Evolutionary conservation across 2,329 filamentous ascomycete species (phyloP), one percentile per base, ranked within the genome.

Genomic region (Curvularia eragrostidis): DNA sequence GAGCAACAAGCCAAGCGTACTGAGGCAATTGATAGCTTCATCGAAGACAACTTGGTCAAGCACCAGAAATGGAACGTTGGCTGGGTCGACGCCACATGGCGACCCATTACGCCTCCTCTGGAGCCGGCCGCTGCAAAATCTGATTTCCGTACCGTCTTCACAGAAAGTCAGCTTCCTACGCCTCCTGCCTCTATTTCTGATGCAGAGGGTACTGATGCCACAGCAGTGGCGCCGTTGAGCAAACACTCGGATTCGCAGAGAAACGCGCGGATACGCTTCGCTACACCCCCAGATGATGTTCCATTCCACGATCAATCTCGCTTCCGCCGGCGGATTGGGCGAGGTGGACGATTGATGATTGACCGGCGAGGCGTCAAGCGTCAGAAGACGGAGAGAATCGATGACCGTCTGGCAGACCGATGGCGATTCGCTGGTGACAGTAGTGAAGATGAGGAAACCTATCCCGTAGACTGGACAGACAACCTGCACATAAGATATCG

Each of bases 41-140:
- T 98, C 74, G 91, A 96, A 76, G 87, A 87, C 68, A 94, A 96
- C 78, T 88, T 96, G 53, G 85, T 89, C 69, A 94, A 95, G 78
- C 94, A 97, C 79, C 87, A 90, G 68, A 88, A 90, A 75, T 97
- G 94, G 93, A 97, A 97, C 78, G 85, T 91, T 68, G 90, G 91
- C 72, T 93, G 91, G 81, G 86, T 96, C 69, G 93, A 98, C 79
- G 84, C 93, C 74, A 97, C 94, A 61, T 88, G 89, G 80, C 88
- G 89, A 64, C 93, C 94, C 49, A 85, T 98, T 64, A 91, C 91
- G 49, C 93, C 93, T 21, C 87, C 91, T 42, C 83, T 86, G 70
- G 89, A 91, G 53, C 71, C 71, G 48, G 60, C 70, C 6, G 67
- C 68, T 32, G 65, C 69, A 6, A 76, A 75, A 58, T 72, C 74